phyloP scores from a whole-genome alignment of 139 green algal genomes.

The Tetradesmus obliquus region DNA sequence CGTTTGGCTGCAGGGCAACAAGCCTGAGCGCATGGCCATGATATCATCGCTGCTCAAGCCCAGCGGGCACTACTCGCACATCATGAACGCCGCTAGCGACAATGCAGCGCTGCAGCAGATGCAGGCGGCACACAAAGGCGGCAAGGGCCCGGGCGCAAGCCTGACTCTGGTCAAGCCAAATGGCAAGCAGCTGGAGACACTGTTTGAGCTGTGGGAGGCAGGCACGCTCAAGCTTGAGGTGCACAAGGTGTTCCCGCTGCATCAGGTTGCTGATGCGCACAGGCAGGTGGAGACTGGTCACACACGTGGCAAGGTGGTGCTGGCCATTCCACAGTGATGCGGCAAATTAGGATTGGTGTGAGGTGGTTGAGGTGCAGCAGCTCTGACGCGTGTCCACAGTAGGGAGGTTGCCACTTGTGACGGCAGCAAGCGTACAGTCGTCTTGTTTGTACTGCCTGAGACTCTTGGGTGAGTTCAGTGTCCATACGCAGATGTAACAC shows the following conservation, averaged over 20 bases:
- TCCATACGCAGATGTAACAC: too few species aligned
- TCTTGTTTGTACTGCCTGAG: too few species aligned
- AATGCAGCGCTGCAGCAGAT: conserved; percentile 4
- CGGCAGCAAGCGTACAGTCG: too few species aligned
- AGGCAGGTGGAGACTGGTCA: conserved; percentile 26
- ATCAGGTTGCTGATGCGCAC: conserved; percentile 20
- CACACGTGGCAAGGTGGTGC: conserved; percentile 30
- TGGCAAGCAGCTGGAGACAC: neutral
- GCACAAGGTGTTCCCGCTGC: conserved; percentile 3
- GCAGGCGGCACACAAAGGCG: neutral
- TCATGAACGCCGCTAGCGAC: conserved; percentile 1
- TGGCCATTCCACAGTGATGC: neutral
- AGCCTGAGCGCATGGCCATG: neutral
- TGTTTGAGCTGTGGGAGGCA: conserved; percentile 3
- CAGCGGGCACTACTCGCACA: conserved; percentile 5
- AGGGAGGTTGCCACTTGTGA: too few species aligned
- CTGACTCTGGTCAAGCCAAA: conserved; percentile 8
- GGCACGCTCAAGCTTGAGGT: conserved; percentile 31
- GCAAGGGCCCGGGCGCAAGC: conserved; percentile 8
- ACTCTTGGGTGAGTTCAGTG: too few species aligned
- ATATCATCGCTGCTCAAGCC: conserved; percentile 5
- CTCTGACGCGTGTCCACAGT: too few species aligned
- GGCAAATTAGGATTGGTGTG: neutral
- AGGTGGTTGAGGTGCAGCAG: too few species aligned
- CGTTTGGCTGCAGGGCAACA: neutral